These are phyloP conservation scores for Endocarpon pusillum DNA, from an alignment of 495 filamentous ascomycete genomes.

Conservation along the genomic window DNA sequence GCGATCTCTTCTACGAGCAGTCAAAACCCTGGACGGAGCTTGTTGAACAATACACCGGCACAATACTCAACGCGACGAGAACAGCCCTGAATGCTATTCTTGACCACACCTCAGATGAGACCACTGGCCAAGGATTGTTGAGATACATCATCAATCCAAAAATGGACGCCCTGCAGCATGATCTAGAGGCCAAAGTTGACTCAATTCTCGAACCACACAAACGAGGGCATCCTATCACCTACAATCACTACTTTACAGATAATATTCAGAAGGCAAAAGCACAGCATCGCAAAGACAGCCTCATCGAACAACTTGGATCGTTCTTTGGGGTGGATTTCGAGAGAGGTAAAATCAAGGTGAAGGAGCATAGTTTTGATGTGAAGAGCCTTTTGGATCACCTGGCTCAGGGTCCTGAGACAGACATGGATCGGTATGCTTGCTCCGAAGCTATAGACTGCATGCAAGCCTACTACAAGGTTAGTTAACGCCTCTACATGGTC, in stretches of 20 bases:
- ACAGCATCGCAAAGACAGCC: slow-evolving; percentile 12
- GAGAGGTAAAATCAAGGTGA: slow-evolving; percentile 3
- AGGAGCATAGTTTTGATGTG: neutral
- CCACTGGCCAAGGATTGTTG: slow-evolving; percentile 23
- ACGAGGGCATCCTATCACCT: slow-evolving; percentile 28
- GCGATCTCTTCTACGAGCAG: slow-evolving; percentile 34
- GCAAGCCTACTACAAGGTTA: slow-evolving; percentile 23
- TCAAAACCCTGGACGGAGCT: slow-evolving; percentile 27
- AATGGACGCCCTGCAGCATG: slow-evolving; percentile 12
- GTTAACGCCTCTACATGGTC: slow-evolving; percentile 3
- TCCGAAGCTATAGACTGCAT: slow-evolving; percentile 18
- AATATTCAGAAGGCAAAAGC: slow-evolving; percentile 23
- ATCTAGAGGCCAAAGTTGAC: slow-evolving; percentile 10
- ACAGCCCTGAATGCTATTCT: slow-evolving; percentile 19
- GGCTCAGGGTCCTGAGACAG: slow-evolving; percentile 5
- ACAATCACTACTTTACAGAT: slow-evolving; percentile 38
- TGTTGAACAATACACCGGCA: slow-evolving; percentile 17
- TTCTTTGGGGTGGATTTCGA: slow-evolving; percentile 10
- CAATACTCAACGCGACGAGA: slow-evolving; percentile 19
- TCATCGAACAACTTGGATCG: slow-evolving; percentile 4
- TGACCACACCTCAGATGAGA: slow-evolving; percentile 18
- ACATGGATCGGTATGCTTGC: slow-evolving; percentile 14
- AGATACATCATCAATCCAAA: slow-evolving; percentile 21
- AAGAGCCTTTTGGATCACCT: neutral
- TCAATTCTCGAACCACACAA: slow-evolving; percentile 13